Evolutionary conservation across 169 alveolate species (phyloP).

Genomic region (Eimeria sp.): DNA sequence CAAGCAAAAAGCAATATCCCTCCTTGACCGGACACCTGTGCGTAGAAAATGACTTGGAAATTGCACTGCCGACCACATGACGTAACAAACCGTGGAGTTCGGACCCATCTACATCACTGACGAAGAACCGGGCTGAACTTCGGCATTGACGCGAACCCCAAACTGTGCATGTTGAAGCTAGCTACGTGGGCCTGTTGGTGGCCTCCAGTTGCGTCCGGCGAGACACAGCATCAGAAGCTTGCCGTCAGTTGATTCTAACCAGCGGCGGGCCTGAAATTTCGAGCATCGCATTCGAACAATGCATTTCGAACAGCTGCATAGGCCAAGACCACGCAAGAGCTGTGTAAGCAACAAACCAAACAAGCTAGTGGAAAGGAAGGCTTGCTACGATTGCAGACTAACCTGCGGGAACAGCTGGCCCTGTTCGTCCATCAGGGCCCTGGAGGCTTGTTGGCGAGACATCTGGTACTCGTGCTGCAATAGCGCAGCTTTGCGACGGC

Average conservation of each 20-base stretch:
- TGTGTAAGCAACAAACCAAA: neutral
- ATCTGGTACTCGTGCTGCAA: slow-evolving; percentile 64
- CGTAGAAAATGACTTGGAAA: neutral
- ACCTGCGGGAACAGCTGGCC: slow-evolving; percentile 78
- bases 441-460: slow-evolving; percentile 70
- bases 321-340: neutral
- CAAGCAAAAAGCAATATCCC: neutral
- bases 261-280: slow-evolving; percentile 76
- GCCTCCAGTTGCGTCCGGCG: slow-evolving; percentile 70
- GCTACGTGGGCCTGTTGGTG: slow-evolving; percentile 39
- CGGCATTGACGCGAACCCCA: neutral
- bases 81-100: neutral
- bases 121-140: neutral
- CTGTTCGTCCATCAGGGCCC: slow-evolving; percentile 76
- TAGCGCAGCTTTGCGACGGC: slow-evolving; percentile 41
- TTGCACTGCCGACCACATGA: neutral
- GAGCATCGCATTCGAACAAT: neutral
- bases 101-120: neutral
- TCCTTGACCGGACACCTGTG: neutral
- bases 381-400: neutral
- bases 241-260: slow-evolving; percentile 67
- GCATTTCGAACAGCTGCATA: neutral
- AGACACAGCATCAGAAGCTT: slow-evolving; percentile 65
- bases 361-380: neutral
- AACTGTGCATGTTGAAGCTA: neutral